Conservation (phyloP, 108 stramenopile species). For the Skeletonema costatum region DNA sequence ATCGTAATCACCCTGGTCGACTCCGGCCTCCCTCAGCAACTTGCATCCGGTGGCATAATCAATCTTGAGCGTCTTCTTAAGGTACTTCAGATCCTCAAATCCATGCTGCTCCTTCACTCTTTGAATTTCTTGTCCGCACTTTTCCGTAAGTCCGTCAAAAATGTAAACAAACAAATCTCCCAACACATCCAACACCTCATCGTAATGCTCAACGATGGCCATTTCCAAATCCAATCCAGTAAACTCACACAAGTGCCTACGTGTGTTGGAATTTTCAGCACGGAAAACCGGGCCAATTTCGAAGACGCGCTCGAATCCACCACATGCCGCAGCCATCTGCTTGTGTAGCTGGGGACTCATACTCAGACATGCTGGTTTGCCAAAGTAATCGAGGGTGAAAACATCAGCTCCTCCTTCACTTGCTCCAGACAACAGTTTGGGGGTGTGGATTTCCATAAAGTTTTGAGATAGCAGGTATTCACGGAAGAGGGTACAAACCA, state of each 20-base stretch:
- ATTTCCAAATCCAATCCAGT: constrained; percentile 99
- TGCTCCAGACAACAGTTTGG: constrained; percentile 97
- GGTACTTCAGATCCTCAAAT: constrained; percentile 94
- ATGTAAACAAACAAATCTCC: constrained; percentile 96
- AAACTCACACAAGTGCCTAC: constrained; percentile 99
- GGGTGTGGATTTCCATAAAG: constrained; percentile 98
- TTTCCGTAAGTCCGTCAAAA: constrained; percentile 92
- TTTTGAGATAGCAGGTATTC: constrained; percentile 87
- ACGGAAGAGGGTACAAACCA: constrained; percentile 95
- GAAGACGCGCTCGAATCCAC: constrained; percentile 98
- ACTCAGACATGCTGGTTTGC: constrained; percentile 92
- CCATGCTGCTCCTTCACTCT: constrained; percentile 95
- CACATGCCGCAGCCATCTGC: constrained; percentile 97
- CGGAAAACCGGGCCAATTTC: constrained; percentile 99
- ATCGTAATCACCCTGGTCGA: constrained; percentile 90
- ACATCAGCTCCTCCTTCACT: constrained; percentile 97
- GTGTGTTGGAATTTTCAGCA: constrained; percentile 97
- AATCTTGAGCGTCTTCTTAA: constrained; percentile 90
- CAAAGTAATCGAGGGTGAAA: constrained; percentile 97
- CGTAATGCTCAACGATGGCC: constrained; percentile 98
- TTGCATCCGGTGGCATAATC: constrained; percentile 93
- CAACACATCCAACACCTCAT: constrained; percentile 97
- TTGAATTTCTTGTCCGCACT: constrained; percentile 89
- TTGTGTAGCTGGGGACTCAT: constrained; percentile 99
- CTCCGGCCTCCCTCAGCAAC: constrained; percentile 83